Evolutionary conservation across 2,329 filamentous ascomycete genomes (phyloP), one percentile per base, ranked within the genome.

Genomic region (Colletotrichum caudatum): DNA sequence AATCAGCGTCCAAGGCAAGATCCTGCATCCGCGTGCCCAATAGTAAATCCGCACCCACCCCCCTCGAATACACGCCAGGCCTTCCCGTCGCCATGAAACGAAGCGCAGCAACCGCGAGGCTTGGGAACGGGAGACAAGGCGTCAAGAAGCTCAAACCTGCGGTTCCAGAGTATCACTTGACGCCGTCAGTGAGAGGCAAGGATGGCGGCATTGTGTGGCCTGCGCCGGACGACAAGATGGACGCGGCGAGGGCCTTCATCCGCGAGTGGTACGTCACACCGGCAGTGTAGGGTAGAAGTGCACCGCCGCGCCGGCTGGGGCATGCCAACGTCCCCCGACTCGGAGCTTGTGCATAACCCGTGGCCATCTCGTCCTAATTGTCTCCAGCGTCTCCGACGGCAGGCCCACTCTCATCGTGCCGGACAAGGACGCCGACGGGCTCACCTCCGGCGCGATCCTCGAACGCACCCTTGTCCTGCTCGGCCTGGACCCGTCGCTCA

Each of bases 371-470:
- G 20, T 29, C 29, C 62, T 41, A 5, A 50, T 14, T 72, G 73
- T 4, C 9, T 62, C n/a, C 73, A 91, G 89, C 78, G 89, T 85
- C 23, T 75, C 81, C 20, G 80, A 87, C 14, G 79, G 84, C 12
- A 83, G 88, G 67, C 82, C 80, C 46, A 88, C 86, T 1, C 78
- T 92, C 23, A 89, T 93, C 18, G 84, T 92, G 0, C 91, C 91
- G 0, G 91, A 93, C 76, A 92, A 92, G 76, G 90, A 92, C 74
- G 90, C 90, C 3, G 91, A 93, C 78, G 91, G 91, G 0, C 81
- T 93, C 3, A 87, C 87, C 2, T 88, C 90, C 2, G 91, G 91
- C 0, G 87, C 87, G 1, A 92, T 92, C 39, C 77, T 93, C 2
- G 82, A 88, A 66, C 87, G 86, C 66, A 91, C 90, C 0, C 81